Evolutionary conservation across 371 early-diverging fungal genomes (phyloP), one percentile per base, ranked within the genome.

Genomic region (Phascolomyces articulosus): DNA sequence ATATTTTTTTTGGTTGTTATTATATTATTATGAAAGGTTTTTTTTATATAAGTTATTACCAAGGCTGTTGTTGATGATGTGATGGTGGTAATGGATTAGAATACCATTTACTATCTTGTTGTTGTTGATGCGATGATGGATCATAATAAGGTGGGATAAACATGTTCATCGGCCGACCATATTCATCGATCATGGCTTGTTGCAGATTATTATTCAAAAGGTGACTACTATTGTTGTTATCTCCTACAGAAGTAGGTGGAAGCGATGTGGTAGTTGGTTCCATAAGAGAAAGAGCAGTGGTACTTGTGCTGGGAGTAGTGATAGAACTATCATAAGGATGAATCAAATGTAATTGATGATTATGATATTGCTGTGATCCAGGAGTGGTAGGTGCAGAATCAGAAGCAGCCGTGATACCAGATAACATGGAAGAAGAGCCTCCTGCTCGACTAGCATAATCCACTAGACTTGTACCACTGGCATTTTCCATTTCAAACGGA

Each of bases 331-430:
- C 62, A 24, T 62, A 62, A 8, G 55, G 55, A 62, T 62, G 62
- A 0, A 59, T 13, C 26, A 41, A 18, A 38, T 41, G 47, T 23
- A 47, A 28, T 9, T 55, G 57, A n/a, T n/a, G n/a, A 38, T 56
- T 55, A 47, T 63, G 51, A 15, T 56, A 56, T n/a, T 63, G 64
- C 20, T 63, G 64, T 13, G 61, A 61, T 9, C 61, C 48, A 15
- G 64, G 57, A 10, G 64, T 63, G 4, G 44, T 40, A 9, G 64
- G 64, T 28, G 57, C 64, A 29, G 64, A 63, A 26, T 63, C 62
- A 0, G 62, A 62, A 21, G 41, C n/a, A 26, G 31, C 57, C 44
- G 60, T 44, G 20, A 60, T 60, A 28, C 60, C 60, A 10, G 60
- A 60, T 15, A 60, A 29, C 23, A 41, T 40, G 24, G 64, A 63